Evolutionary conservation across 768 basidiomycete genomes (phyloP).

Genomic region (Strobilomyces dryophilus): DNA sequence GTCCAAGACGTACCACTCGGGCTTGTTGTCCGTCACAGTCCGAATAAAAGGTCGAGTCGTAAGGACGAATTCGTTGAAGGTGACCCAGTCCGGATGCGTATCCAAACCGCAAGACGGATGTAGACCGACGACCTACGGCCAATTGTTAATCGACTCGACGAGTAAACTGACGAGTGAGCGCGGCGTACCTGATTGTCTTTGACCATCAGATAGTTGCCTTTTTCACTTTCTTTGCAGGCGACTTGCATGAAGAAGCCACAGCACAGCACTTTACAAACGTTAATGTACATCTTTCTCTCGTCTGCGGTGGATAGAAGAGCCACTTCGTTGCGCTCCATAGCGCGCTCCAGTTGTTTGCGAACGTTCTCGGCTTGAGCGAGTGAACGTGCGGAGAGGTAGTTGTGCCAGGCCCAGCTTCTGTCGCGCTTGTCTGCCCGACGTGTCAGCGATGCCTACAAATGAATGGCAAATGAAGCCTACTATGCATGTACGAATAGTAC

Average conservation of each 20-base stretch:
- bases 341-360: constrained; percentile 79
- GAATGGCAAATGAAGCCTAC: constrained; percentile 39
- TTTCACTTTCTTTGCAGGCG: constrained; percentile 92
- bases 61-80: constrained; percentile 93
- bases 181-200: constrained; percentile 85
- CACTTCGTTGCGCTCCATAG: constrained; percentile 88
- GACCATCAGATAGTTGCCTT: constrained; percentile 81
- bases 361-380: constrained; percentile 93
- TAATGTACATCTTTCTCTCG: constrained; percentile 64
- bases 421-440: constrained; percentile 59
- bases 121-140: constrained; percentile 15
- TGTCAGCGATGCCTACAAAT: background rate
- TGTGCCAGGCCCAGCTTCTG: constrained; percentile 86
- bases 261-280: constrained; percentile 79
- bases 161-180: background rate
- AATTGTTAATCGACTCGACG: background rate
- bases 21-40: constrained; percentile 80
- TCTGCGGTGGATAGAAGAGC: constrained; percentile 67
- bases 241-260: constrained; percentile 99
- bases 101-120: constrained; percentile 90
- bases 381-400: constrained; percentile 81
- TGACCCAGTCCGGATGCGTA: constrained; percentile 85
- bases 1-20: constrained; percentile 69
- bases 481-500: constrained; percentile 85
- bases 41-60: constrained; percentile 88